Conservation (phyloP, 441 rosid genomes). For the Gossypium gossypioides region DNA sequence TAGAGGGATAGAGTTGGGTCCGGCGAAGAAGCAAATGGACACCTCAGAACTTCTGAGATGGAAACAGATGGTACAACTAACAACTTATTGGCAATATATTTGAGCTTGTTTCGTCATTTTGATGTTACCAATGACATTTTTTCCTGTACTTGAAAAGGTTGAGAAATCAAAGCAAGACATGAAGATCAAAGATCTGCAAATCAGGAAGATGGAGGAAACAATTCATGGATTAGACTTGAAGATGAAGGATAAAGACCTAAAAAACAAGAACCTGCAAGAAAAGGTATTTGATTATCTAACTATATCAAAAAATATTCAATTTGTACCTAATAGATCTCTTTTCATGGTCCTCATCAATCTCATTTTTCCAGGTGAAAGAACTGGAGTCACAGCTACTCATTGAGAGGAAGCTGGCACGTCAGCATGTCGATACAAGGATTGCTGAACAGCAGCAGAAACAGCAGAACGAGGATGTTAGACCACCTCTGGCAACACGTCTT, state of each 20-base stretch:
- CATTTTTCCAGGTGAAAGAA: slow-evolving; percentile 57
- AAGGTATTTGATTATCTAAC: slow-evolving; percentile 38
- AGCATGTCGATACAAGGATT: slow-evolving; percentile 79
- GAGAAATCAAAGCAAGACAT: slow-evolving; percentile 77
- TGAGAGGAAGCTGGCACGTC: slow-evolving; percentile 91
- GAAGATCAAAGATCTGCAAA: slow-evolving; percentile 77
- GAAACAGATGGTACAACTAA: slow-evolving; percentile 61
- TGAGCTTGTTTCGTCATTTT: neutral
- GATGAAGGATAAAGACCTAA: slow-evolving; percentile 72
- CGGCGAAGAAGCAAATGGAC: slow-evolving; percentile 75
- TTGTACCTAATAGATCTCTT: neutral
- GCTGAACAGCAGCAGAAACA: slow-evolving; percentile 62
- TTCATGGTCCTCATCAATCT: neutral
- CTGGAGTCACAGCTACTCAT: slow-evolving; percentile 79
- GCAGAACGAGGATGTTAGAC: slow-evolving; percentile 53
- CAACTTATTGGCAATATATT: neutral
- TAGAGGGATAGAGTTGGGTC: slow-evolving; percentile 88
- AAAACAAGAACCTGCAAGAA: slow-evolving; percentile 71
- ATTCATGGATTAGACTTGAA: slow-evolving; percentile 53
- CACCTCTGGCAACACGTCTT: slow-evolving; percentile 40
- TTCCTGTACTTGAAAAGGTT: slow-evolving; percentile 29
- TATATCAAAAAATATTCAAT: neutral
- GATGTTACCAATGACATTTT: neutral
- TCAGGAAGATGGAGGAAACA: slow-evolving; percentile 78
- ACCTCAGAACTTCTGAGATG: slow-evolving; percentile 59